Evolutionary conservation across 2,329 filamentous ascomycete genomes (phyloP), one percentile per base, ranked within the genome.

Genomic region (Lachnellula arida): DNA sequence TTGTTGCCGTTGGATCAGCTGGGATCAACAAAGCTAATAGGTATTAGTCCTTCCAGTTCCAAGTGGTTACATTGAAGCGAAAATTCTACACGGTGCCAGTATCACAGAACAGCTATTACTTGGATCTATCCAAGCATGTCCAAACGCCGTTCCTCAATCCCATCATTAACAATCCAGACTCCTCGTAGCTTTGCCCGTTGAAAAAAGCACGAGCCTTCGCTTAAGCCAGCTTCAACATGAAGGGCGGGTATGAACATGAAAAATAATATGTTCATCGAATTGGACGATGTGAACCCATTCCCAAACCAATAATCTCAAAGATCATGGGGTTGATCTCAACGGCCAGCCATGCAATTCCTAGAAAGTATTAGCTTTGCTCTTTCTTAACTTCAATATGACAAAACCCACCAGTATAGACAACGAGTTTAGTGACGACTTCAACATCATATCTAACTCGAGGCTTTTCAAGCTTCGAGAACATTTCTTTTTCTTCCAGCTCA

Each of bases 351-450:
- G 80, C 91, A 71, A 96, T 96, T 46, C 90, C 89, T 91, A 35
- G 47, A 46, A 3, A 2, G 19, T 25, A 22, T 60, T 35, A 49
- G 56, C 22, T 55, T 32, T 17, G 49, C 49, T n/a, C n/a, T n/a
- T n/a, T 44, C 7, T 9, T 5, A 14, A 23, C 2, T 8, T 22
- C 2, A 14, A 7, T 46, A 11, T 12, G 14, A 22, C 5, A n/a
- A 4, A 15, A 74, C 85, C 72, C 75, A 91, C 93, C 94, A 57
- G 88, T 82, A 75, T 99, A 99, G 23, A 99, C 91, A 65, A 99
- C 88, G 58, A 99, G 74, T 74, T 97, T 97, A 5, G 94, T 97
- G 39, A 99, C 88, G 40, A 99, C 93, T 73, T 99, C 94, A n/a
- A 97, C 93, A 73, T 99, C 94, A 68, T 97, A 99, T 65, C 92